Evolutionary conservation across 2,329 filamentous ascomycete species (phyloP).

Genomic region (Ceratocystis albifundus): DNA sequence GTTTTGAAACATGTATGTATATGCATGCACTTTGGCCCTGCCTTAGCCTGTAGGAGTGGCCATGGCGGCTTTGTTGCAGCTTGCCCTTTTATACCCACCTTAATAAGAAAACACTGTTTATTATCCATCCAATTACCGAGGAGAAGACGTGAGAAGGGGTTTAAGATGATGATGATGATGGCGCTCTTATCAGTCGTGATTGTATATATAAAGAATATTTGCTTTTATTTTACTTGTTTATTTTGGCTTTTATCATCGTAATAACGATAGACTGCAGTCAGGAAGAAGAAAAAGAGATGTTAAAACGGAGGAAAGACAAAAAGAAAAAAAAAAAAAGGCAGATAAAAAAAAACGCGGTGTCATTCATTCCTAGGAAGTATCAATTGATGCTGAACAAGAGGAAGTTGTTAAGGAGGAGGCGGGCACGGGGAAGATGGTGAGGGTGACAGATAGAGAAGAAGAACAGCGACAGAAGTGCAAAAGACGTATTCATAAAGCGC

Average conservation of each 20-base stretch:
- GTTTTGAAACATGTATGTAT: constrained; percentile 21
- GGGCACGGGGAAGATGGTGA: not conserved
- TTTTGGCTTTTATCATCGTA: not conserved
- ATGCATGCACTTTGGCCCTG: constrained; percentile 8
- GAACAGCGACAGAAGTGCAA: not conserved
- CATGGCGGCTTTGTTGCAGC: constrained; percentile 5
- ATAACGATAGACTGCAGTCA: not conserved
- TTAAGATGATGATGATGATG: too few species aligned
- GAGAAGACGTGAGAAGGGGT: not conserved
- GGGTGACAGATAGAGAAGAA: not conserved
- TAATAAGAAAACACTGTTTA: constrained; percentile 23
- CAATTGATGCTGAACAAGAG: constrained; percentile 6
- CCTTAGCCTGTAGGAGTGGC: constrained; percentile 1
- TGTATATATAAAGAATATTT: too few species aligned
- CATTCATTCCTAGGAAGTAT: constrained; percentile 12
- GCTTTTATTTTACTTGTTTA: not conserved
- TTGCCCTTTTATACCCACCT: constrained; percentile 22
- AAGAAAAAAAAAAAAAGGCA: too few species aligned
- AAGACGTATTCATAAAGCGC: not conserved
- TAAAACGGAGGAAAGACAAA: not conserved
- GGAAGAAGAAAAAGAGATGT: not conserved
- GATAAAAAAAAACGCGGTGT: constrained; percentile 12
- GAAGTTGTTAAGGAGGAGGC: not conserved
- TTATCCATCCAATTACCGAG: constrained; percentile 7
- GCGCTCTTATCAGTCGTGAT: not conserved